Conservation (phyloP, 306 rosid species). For the Macrotyloma uniflorum region DNA sequence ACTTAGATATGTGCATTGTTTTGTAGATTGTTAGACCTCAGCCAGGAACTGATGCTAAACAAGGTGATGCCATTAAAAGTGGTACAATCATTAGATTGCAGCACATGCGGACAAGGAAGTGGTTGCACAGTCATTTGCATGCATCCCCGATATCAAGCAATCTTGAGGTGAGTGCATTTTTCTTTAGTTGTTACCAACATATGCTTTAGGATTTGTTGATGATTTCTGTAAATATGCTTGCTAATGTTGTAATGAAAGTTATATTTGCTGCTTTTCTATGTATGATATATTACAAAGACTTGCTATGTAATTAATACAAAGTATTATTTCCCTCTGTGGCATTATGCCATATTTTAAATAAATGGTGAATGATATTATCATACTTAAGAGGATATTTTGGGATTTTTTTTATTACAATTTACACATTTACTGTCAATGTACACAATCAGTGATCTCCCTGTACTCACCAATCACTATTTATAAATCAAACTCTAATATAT, state of each 20-base stretch:
- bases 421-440: background rate
- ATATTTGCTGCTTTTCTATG: background rate
- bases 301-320: background rate
- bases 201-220: conserved; percentile 19
- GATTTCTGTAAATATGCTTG: background rate
- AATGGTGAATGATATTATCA: background rate
- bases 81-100: conserved; percentile 89
- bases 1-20: conserved; percentile 16
- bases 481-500: background rate
- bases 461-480: background rate
- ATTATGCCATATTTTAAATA: background rate
- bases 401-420: background rate
- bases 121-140: conserved; percentile 98
- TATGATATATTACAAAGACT: conserved; percentile 10
- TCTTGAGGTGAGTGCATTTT: conserved; percentile 65
- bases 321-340: background rate
- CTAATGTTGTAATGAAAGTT: background rate
- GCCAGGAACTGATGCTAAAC: conserved; percentile 74
- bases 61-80: conserved; percentile 79
- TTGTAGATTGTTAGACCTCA: conserved; percentile 80
- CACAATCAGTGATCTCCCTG: background rate
- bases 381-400: background rate
- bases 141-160: conserved; percentile 94
- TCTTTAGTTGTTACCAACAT: background rate
- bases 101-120: conserved; percentile 96